Evolutionary conservation across 2,329 filamentous ascomycete species (phyloP), one percentile per base, ranked within the genome.

Genomic region (Hymenoscyphus infarciens): DNA sequence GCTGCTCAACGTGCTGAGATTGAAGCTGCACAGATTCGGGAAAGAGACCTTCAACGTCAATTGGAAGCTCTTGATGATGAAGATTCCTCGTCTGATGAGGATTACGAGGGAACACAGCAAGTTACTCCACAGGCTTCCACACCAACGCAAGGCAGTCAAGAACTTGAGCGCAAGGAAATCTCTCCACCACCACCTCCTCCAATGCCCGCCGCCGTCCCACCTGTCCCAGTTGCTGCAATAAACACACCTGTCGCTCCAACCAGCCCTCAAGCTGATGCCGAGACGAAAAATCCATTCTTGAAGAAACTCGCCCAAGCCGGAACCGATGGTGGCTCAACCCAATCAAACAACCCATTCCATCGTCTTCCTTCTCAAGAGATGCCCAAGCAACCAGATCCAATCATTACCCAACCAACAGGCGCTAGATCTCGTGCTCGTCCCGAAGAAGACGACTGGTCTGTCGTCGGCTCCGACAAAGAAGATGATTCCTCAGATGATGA

Each of bases 251-350:
- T 68, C 15, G 63, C 67, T 15, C 42, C 61, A 29, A 56, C 63
- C 29, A 67, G 53, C 33, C 64, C 66, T 16, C 52, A 52, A 35
- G 29, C 81, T 5, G 88, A 91, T 68, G 82, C 84, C 1, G 91
- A 96, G 76, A 97, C 92, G 71, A 94, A 91, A 75, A 98, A 98
- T 74, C 95, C 95, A 2, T 99, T 96, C 80, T 92, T 94, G 80
- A 91, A 89, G 77, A 95, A 93, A 79, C 87, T 96, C 81, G 87
- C 87, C 57, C 89, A 93, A 74, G 80, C 86, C 68, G 75, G 73
- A 79, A 66, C 79, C 16, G 75, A 81, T 33, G 73, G 79, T 27
- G 72, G 80, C 25, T 73, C 80, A 69, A 60, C 58, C 61, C 80
- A 71, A 68, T 77, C 83, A n/a, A 98, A 91, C 10, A 99, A 99